Evolutionary conservation across 1,284 basidiomycete genomes (phyloP).

Genomic region (Cutaneotrichosporon cutaneum): DNA sequence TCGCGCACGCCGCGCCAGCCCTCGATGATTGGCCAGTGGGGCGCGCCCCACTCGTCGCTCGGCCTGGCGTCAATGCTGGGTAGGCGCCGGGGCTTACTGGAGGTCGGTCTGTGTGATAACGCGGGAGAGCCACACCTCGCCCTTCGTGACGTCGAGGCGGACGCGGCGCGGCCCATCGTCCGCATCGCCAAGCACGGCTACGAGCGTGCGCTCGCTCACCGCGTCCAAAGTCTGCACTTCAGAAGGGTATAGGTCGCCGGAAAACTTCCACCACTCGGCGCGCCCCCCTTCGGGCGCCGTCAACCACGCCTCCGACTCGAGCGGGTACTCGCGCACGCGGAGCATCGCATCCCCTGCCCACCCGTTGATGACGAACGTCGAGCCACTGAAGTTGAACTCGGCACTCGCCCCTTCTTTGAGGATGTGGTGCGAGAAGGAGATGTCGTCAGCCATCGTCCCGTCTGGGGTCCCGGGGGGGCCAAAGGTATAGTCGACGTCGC

Average conservation of each 20-base stretch:
- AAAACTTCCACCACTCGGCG: background rate
- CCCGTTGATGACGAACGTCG: background rate
- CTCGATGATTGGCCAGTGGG: conserved; percentile 5
- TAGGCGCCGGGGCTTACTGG: too few relatives aligned
- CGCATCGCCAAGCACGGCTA: background rate
- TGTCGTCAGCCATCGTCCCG: background rate
- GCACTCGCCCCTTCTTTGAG: background rate
- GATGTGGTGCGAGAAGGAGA: background rate
- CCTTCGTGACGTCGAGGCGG: background rate
- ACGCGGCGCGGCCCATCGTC: background rate
- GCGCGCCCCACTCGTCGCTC: conserved; percentile 8
- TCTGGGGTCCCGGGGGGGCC: background rate
- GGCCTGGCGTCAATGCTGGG: conserved; percentile 3
- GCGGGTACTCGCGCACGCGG: background rate
- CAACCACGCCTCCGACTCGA: background rate
- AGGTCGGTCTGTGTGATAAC: background rate
- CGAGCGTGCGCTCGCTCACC: conserved; percentile 1
- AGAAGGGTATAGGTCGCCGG: too few relatives aligned
- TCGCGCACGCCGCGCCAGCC: conserved; percentile 2
- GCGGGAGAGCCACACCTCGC: background rate
- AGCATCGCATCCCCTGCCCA: background rate
- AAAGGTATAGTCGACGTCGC: background rate
- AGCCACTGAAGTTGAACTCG: background rate
- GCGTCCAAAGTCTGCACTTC: background rate
- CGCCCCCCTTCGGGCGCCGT: background rate